phyloP scores from a whole-genome alignment of 75 land plant genomes.

The Isoetes taiwanensis region DNA sequence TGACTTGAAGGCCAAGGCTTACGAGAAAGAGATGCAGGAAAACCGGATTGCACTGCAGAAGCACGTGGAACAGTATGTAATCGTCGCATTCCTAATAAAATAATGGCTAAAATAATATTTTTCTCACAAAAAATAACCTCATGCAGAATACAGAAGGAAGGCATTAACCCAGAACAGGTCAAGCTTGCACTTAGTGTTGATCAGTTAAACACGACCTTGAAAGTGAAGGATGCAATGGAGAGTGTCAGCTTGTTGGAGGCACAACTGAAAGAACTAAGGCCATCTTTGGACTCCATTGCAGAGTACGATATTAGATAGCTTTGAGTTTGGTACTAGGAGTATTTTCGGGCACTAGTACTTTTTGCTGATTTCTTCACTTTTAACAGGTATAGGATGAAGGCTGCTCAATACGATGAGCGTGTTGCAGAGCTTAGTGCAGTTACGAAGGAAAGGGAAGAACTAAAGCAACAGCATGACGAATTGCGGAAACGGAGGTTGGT shows the following conservation, averaged over 20 bases:
- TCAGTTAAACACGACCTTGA: constrained; percentile 25
- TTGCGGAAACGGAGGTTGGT: constrained; percentile 60
- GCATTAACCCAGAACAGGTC: constrained; percentile 54
- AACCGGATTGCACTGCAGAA: constrained; percentile 30
- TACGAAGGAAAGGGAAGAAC: constrained; percentile 68
- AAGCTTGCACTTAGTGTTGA: constrained; percentile 36
- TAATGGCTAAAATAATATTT: neutral
- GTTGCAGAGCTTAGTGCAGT: constrained; percentile 65
- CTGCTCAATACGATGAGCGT: constrained; percentile 49
- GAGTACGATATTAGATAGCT: constrained; percentile 38
- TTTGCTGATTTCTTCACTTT: neutral
- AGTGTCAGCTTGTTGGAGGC: constrained; percentile 68
- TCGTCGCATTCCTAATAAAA: neutral
- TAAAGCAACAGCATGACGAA: constrained; percentile 73
- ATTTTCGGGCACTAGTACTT: neutral
- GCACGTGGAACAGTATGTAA: constrained; percentile 69
- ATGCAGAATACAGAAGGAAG: constrained; percentile 76
- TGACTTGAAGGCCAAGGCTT: constrained; percentile 52
- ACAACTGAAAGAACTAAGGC: constrained; percentile 80
- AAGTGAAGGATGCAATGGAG: constrained; percentile 41
- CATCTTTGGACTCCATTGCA: constrained; percentile 75
- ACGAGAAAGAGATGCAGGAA: constrained; percentile 54
- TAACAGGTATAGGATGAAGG: constrained; percentile 66
- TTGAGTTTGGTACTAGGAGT: neutral
- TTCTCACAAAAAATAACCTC: neutral